Base-by-base conservation (phyloP, 2,329 filamentous ascomycete species). In the Zasmidium angulare region DNA sequence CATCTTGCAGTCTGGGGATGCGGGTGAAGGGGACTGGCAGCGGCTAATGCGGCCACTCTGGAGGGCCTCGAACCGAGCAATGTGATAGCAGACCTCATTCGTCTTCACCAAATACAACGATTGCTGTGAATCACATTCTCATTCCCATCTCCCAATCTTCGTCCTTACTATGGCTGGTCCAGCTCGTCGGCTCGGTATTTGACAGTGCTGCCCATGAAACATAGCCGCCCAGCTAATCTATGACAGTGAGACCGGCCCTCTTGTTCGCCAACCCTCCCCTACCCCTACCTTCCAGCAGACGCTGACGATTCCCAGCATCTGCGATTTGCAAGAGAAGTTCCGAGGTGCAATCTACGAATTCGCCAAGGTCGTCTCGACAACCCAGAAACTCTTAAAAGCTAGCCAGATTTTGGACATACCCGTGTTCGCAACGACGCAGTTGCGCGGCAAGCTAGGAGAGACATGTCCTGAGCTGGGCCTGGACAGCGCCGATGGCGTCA, bases 321-420 rank as follows among this genome's bases (percentile, higher is more conserved):
- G 93, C 79, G 93, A 98, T 72, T 82, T 98, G 64, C 93, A 98
- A 78, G 93, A 97, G 68, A 96, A 92, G 75, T 98, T 98, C 78
- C 85, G 91, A 62, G 80, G 81, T 9, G 88, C 87, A 57, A 96
- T 98, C 69, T 85, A 88, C 77, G 88, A 96, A 72, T 97, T 93
- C 72, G 85, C 90, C 64, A 91, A 89, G 73, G 84, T 97, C 26
- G 72, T 83, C 56, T 71, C 76, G 11, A 83, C 81, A 0, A 78
- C 80, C 10, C 78, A 81, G 66, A 83, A 83, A 70, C 72, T 83
- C 65, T 75, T 83, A 29, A 76, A 75, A 72, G 80, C 81, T 11
- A 77, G 77, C 53, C 65, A 73, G 55, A 68, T 72, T 53, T 84
- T 95, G 65, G 75, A 85, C 66, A 87, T 96, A 63, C 93, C 93